Evolutionary conservation across 345 rosid species (phyloP).

Genomic region (Gossypium stocksii): DNA sequence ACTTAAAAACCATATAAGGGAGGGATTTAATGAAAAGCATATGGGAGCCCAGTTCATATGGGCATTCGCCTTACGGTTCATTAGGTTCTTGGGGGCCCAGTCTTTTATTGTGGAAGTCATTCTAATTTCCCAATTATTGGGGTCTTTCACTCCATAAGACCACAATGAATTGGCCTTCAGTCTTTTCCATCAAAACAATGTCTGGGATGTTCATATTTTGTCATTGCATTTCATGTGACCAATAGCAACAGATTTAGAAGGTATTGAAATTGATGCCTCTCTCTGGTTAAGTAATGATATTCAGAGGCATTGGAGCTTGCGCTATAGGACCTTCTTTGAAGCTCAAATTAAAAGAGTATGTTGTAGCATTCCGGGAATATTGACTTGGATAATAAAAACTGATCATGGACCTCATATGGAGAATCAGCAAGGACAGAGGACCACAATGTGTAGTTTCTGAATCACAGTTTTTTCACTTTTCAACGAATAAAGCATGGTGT

Average conservation of each 20-base stretch:
- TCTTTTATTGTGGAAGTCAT: neutral
- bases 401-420: no score
- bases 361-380: no score
- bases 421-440: no score
- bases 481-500: neutral
- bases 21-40: no score
- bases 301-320: no score
- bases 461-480: neutral
- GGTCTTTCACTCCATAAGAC: neutral
- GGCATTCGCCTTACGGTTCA: neutral
- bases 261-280: neutral
- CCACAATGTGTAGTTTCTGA: no score
- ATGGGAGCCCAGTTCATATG: no score
- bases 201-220: neutral
- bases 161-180: neutral
- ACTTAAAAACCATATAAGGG: neutral
- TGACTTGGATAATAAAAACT: no score
- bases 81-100: neutral
- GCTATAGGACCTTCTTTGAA: no score
- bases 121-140: neutral
- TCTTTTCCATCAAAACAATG: neutral
- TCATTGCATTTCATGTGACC: neutral
- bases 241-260: neutral
- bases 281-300: no score
- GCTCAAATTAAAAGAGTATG: no score